Evolutionary conservation across 495 filamentous ascomycete species (phyloP).

Genomic region (Aspergillus kassunensis): DNA sequence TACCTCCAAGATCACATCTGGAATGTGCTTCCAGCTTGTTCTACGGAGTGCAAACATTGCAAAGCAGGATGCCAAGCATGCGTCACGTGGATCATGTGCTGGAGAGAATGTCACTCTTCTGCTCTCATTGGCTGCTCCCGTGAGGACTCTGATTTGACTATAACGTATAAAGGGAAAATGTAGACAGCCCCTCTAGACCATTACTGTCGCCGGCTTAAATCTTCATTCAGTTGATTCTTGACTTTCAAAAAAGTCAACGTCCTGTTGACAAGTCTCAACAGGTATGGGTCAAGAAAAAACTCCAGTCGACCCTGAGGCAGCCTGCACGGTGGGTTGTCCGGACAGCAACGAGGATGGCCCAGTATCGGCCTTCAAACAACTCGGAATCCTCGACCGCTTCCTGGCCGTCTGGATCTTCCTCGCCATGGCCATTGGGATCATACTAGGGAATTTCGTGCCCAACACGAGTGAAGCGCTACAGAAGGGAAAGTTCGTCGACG

Average conservation of each 20-base stretch:
- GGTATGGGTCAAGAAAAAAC: slow-evolving; percentile 6
- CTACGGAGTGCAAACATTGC: background rate
- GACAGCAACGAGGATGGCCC: background rate
- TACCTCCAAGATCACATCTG: no score
- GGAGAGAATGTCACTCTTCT: background rate
- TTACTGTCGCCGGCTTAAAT: background rate
- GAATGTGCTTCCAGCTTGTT: no score
- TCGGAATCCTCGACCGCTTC: slow-evolving; percentile 70
- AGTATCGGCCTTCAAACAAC: slow-evolving; percentile 44
- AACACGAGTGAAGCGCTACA: slow-evolving; percentile 59
- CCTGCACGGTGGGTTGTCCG: background rate
- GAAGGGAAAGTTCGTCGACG: slow-evolving; percentile 66
- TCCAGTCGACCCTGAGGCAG: slow-evolving; percentile 7
- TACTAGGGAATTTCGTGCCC: slow-evolving; percentile 75
- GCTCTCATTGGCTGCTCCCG: background rate
- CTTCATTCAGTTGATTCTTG: background rate
- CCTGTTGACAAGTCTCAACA: background rate
- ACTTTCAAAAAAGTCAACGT: no score
- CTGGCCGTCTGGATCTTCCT: slow-evolving; percentile 84
- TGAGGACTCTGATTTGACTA: no score
- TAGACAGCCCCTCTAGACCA: no score
- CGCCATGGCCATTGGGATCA: slow-evolving; percentile 75
- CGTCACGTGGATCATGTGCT: background rate
- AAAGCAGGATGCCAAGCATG: background rate
- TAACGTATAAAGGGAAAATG: no score